Conservation (phyloP, 805 yeast species). For the Schwanniomyces occidentalis region DNA sequence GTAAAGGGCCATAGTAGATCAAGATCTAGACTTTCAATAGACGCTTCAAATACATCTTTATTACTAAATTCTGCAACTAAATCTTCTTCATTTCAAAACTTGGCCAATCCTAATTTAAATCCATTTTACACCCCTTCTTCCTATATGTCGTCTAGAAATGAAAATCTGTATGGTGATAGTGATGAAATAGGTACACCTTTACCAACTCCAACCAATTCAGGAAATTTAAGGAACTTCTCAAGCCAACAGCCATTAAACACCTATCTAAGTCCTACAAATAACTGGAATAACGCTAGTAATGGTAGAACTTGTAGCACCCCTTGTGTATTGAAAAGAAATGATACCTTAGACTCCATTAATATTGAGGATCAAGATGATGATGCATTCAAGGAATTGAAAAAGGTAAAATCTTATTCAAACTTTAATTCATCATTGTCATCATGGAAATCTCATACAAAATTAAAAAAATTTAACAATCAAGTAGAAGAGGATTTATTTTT, state of each 20-base stretch:
- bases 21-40: slow-evolving; percentile 40
- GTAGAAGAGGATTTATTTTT: slow-evolving; percentile 15
- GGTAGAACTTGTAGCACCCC: slow-evolving; percentile 7
- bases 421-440: neutral
- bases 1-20: slow-evolving; percentile 39
- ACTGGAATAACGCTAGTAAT: slow-evolving; percentile 4
- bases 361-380: slow-evolving; percentile 44
- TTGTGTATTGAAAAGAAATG: slow-evolving; percentile 20
- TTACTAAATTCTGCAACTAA: slow-evolving; percentile 9
- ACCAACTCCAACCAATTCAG: slow-evolving; percentile 14
- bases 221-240: slow-evolving; percentile 1
- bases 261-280: slow-evolving; percentile 15
- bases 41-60: slow-evolving; percentile 23
- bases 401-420: slow-evolving; percentile 32
- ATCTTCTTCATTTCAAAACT: slow-evolving; percentile 9
- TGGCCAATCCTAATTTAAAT: slow-evolving; percentile 16
- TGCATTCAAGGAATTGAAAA: slow-evolving; percentile 40
- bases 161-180: slow-evolving; percentile 16
- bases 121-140: slow-evolving; percentile 33
- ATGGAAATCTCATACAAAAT: slow-evolving; percentile 1
- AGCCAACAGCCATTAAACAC: slow-evolving; percentile 5
- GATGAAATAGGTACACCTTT: slow-evolving; percentile 16
- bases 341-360: slow-evolving; percentile 31
- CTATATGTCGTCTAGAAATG: slow-evolving; percentile 25
- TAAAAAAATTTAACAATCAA: neutral